These are phyloP conservation scores for Casaregolazyma suthepensis DNA, from an alignment of 1,139 yeast genomes.

Conservation along the genomic window DNA sequence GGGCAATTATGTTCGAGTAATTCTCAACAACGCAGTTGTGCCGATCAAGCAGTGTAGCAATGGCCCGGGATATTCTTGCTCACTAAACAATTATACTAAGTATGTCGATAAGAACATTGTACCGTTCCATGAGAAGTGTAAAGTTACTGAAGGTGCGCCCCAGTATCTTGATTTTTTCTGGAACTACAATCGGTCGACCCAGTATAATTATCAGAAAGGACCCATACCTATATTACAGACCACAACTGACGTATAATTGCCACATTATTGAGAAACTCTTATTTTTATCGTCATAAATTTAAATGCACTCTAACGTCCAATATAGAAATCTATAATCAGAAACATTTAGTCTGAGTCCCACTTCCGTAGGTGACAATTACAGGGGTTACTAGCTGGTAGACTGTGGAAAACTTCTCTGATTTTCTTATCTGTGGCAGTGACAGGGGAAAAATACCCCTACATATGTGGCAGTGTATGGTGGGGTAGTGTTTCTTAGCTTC, in stretches of 20 bases:
- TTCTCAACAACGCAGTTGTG: conserved; percentile 56
- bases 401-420: background rate
- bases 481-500: background rate
- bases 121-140: conserved; percentile 22
- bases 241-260: background rate
- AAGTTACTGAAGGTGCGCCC: conserved; percentile 24
- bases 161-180: conserved; percentile 28
- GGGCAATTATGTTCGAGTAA: conserved; percentile 43
- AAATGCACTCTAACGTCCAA: no score
- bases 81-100: conserved; percentile 37
- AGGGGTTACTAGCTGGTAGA: background rate
- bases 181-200: conserved; percentile 28
- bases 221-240: conserved; percentile 1
- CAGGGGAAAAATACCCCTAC: background rate
- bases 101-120: conserved; percentile 15
- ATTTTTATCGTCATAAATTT: no score
- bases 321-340: no score
- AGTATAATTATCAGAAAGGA: conserved; percentile 11
- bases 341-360: no score
- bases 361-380: no score
- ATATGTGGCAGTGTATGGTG: background rate
- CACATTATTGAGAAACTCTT: no score
- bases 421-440: background rate
- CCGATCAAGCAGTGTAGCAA: conserved; percentile 46
- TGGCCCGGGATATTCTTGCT: conserved; percentile 62